Base-by-base conservation (phyloP, 2,329 filamentous ascomycete species). In the Claviceps maximensis region DNA sequence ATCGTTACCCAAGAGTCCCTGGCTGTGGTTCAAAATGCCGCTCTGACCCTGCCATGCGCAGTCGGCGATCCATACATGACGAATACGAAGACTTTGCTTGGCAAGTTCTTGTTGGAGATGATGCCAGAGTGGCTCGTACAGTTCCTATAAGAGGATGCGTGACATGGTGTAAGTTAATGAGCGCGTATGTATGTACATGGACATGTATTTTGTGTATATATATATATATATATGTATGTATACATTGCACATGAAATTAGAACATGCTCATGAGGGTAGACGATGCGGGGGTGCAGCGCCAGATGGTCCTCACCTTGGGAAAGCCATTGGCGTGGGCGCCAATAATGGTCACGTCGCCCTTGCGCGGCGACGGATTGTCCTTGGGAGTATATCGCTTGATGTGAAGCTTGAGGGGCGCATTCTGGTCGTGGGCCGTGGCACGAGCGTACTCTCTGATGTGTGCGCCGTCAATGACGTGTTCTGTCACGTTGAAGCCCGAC, bases 41-140 rank as follows among this genome's bases (percentile, higher is more conserved):
- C 87, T 94, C 61, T 80, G 74, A 38, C 90, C 90, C 71, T 96
- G 87, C 64, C 89, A 84, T 31, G 87, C 83, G n/a, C 86, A 80
- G 69, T 97, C 91, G 56, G 88, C 83, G 60, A 95, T 93, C 86
- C 87, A 95, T 60, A 97, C 90, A 56, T 79, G 75, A 54, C 88
- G 80, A 60, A 97, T 87, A 2, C 77, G 75, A 60, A 94, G 79
- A 19, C 81, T 82, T 53, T 75, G 71, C 15, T 68, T 64, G 58
- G 77, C 76, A 6, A 83, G 72, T 19, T 74, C 71, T 19, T 74
- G 69, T 59, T 86, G 73, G 1, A 96, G 72, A 50, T 95, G 88
- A 55, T 91, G 87, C 86, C 89, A 96, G 0, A 96, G 72, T 0
- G 91, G 87, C 62, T 96, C 90, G 64, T 96, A 96, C 2, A 96